Conservation (phyloP, 169 alveolate species). For the Plasmodium fragile region DNA sequence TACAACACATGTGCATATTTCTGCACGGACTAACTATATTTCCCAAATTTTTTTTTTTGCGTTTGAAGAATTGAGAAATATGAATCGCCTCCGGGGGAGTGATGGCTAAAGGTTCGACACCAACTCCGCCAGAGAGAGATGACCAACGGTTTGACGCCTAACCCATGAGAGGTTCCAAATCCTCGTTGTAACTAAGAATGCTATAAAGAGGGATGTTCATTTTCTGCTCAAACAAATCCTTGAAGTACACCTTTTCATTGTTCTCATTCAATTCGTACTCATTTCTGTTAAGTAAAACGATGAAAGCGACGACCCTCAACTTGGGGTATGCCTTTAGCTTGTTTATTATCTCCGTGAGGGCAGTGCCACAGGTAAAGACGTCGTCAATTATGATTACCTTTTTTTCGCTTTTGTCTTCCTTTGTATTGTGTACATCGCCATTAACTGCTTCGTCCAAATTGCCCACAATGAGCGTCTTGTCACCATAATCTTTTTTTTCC, state of each 20-base stretch:
- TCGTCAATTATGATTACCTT: conserved; percentile 52
- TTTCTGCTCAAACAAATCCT: conserved; percentile 36
- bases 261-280: conserved; percentile 41
- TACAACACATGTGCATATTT: background rate
- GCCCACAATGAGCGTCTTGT: conserved; percentile 21
- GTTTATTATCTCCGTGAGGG: conserved; percentile 26
- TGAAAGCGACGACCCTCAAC: conserved; percentile 15
- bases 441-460: conserved; percentile 5
- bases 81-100: background rate
- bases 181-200: conserved; percentile 29
- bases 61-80: background rate
- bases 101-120: background rate
- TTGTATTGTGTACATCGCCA: background rate
- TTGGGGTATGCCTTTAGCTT: conserved; percentile 14
- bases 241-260: conserved; percentile 37
- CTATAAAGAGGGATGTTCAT: conserved; percentile 15
- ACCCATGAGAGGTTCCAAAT: background rate
- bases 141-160: background rate
- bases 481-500: conserved; percentile 70
- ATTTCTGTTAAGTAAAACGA: conserved; percentile 48
- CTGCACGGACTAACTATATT: background rate
- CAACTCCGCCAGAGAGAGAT: background rate
- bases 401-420: background rate
- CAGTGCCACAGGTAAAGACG: conserved; percentile 65
- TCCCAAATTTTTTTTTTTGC: background rate